These are phyloP conservation scores for Phialocephala subalpina DNA, from an alignment of 2,329 filamentous ascomycete species.

Conservation along the genomic window DNA sequence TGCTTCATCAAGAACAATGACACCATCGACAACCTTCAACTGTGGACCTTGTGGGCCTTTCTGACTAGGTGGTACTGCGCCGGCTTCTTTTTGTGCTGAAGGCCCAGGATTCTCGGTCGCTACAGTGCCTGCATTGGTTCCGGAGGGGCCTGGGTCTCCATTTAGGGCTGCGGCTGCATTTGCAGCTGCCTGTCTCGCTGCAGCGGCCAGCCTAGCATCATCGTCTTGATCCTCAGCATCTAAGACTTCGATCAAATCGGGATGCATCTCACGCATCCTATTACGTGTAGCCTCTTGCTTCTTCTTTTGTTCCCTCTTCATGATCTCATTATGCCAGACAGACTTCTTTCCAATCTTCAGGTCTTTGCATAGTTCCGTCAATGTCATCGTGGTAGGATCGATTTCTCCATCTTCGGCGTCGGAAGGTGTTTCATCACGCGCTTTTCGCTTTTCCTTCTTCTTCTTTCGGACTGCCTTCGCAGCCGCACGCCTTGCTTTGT, in stretches of 20 bases:
- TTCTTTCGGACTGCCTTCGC: conserved; percentile 40
- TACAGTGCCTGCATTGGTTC: conserved; percentile 18
- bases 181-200: conserved; percentile 8
- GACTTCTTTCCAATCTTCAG: conserved; percentile 78
- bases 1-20: conserved; percentile 74
- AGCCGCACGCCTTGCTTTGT: conserved; percentile 29
- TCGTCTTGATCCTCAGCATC: conserved; percentile 34
- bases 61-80: not conserved
- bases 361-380: conserved; percentile 77
- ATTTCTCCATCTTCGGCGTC: conserved; percentile 69
- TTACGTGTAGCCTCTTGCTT: conserved; percentile 48
- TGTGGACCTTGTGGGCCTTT: conserved; percentile 32
- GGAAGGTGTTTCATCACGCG: conserved; percentile 60
- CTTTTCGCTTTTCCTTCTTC: conserved; percentile 40
- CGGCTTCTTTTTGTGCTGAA: conserved; percentile 5
- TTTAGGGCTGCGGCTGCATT: conserved; percentile 9
- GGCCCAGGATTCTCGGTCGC: not conserved
- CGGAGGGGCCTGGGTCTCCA: conserved; percentile 13
- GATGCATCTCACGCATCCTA: conserved; percentile 39
- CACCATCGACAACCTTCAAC: conserved; percentile 54
- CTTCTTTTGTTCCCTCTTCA: conserved; percentile 62
- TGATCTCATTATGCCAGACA: conserved; percentile 76
- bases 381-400: conserved; percentile 71
- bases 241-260: conserved; percentile 32
- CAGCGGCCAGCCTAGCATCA: conserved; percentile 8